Percentiles rank a stretch among this genome's conserved stretches.
Evolutionary conservation across 140 eudicot species (phyloP).

Genomic region (Ambrosia hybrid): DNA sequence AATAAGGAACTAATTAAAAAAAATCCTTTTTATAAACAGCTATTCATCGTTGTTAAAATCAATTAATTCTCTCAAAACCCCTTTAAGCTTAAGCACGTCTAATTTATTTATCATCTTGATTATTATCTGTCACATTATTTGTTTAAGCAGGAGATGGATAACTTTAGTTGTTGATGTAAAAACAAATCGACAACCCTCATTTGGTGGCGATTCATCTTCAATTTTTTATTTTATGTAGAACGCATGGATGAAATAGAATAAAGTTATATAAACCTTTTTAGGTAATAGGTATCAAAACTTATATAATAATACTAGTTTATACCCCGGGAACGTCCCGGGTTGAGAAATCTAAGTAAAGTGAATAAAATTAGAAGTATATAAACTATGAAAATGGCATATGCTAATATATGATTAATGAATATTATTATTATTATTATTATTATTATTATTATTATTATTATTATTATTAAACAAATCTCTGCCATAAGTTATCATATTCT

Average conservation of each 20-base stretch:
- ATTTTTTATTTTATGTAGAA: background rate
- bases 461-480: too few relatives aligned
- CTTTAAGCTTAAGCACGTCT: background rate
- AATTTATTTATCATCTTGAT: background rate
- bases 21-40: background rate
- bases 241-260: conserved; percentile 9
- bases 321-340: too few relatives aligned
- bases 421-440: too few relatives aligned
- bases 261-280: conserved; percentile 10
- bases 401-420: too few relatives aligned
- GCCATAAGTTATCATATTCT: too few relatives aligned
- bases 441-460: too few relatives aligned
- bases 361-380: too few relatives aligned
- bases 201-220: conserved; percentile 12
- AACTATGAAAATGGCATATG: too few relatives aligned
- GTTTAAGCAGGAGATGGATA: background rate
- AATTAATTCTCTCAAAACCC: background rate
- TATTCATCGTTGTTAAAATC: background rate
- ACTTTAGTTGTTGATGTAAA: conserved; percentile 16
- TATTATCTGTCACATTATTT: background rate
- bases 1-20: background rate
- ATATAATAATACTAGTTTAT: background rate
- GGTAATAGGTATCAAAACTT: background rate
- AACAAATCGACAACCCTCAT: conserved; percentile 27
- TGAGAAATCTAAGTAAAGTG: too few relatives aligned